phyloP scores from a whole-genome alignment of 2,329 filamentous ascomycete genomes.

The Thermoascus crustaceus region DNA sequence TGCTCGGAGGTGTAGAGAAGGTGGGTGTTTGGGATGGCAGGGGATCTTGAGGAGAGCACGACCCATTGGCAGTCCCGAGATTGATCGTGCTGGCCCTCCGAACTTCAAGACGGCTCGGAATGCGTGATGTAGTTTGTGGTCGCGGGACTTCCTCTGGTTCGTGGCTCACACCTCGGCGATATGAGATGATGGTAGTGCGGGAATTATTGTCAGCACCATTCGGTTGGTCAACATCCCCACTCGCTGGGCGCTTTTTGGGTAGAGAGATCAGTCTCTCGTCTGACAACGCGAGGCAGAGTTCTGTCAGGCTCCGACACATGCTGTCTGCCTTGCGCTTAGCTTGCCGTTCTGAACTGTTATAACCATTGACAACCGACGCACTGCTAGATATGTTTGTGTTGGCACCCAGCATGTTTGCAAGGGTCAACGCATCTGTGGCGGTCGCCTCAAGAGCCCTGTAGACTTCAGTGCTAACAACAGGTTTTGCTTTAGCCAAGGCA shows the following conservation, averaged over 20 bases:
- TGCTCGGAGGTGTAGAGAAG: constrained; percentile 23
- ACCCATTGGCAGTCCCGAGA: constrained; percentile 11
- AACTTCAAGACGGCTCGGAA: constrained; percentile 30
- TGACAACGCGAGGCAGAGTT: constrained; percentile 77
- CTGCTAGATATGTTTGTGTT: constrained; percentile 52
- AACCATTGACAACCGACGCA: constrained; percentile 29
- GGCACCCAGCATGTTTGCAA: constrained; percentile 70
- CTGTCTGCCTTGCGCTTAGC: constrained; percentile 84
- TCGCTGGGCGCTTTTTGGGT: constrained; percentile 21
- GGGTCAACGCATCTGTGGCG: constrained; percentile 68
- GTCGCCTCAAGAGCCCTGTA: constrained; percentile 74
- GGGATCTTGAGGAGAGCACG: constrained; percentile 18
- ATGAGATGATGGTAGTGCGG: constrained; percentile 20
- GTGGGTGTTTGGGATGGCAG: constrained; percentile 20
- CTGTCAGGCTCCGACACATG: constrained; percentile 85
- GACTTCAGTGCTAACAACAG: constrained; percentile 60
- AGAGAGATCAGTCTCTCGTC: constrained; percentile 42
- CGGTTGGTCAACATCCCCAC: constrained; percentile 17
- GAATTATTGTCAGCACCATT: constrained; percentile 20
- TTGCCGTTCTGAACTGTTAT: constrained; percentile 62
- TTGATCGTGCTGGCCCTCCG: constrained; percentile 33
- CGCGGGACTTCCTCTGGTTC: constrained; percentile 28
- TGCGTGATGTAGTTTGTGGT: constrained; percentile 17
- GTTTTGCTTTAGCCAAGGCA: constrained; percentile 70
- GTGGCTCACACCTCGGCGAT: constrained; percentile 30